Conservation (phyloP, 352 stramenopile genomes). For the Phytopythium aichiense region DNA sequence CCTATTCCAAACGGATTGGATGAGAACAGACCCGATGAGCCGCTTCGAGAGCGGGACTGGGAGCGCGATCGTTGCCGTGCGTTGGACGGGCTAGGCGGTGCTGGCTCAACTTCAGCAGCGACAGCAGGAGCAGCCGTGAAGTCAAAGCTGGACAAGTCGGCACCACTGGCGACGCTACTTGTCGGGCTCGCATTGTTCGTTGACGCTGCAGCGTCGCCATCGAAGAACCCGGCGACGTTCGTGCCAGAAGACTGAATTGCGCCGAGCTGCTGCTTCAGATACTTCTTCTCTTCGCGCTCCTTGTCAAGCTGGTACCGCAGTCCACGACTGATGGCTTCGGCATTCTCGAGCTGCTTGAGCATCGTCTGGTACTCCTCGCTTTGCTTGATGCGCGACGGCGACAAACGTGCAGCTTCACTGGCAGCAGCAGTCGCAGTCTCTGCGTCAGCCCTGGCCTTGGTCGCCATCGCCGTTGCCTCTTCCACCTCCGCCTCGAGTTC, state of each 20-base stretch:
- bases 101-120: constrained; percentile 16
- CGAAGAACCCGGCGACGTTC: constrained; percentile 23
- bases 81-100: constrained; percentile 11
- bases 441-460: neutral
- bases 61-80: constrained; percentile 2
- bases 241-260: constrained; percentile 24
- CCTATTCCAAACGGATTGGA: constrained; percentile 3
- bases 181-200: constrained; percentile 22
- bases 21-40: constrained; percentile 6
- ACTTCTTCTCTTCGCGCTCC: constrained; percentile 75
- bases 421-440: neutral
- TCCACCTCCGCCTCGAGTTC: constrained; percentile 38
- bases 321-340: constrained; percentile 60
- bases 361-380: constrained; percentile 56
- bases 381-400: constrained; percentile 25
- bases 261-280: constrained; percentile 55
- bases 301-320: constrained; percentile 74
- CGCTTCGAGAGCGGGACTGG: constrained; percentile 4
- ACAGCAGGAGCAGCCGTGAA: constrained; percentile 20
- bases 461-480: neutral
- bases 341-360: constrained; percentile 53
- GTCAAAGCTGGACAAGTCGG: constrained; percentile 65
- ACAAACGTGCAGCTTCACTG: constrained; percentile 14
- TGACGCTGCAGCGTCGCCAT: constrained; percentile 4
- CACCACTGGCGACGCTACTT: constrained; percentile 35